Percentiles rank a stretch among this genome's conserved stretches.
These are phyloP conservation scores for Rosa persica DNA, from an alignment of 306 rosid genomes.

Conservation along the genomic window DNA sequence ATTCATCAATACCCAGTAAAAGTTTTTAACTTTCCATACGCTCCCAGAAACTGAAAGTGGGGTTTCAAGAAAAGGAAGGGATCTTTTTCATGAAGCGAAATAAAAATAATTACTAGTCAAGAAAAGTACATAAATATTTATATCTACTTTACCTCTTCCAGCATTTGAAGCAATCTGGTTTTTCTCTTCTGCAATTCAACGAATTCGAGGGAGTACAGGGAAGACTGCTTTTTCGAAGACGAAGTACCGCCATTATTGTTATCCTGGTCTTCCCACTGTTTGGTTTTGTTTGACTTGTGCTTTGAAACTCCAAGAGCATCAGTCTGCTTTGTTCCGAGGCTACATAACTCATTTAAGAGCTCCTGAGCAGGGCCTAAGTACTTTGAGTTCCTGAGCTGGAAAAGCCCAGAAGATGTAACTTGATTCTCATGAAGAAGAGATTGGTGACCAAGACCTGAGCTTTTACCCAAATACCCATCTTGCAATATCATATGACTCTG, in stretches of 20 bases:
- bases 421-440: slow-evolving; percentile 24
- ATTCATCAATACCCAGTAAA: slow-evolving; percentile 29
- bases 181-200: slow-evolving; percentile 87
- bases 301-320: slow-evolving; percentile 26
- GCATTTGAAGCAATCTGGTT: slow-evolving; percentile 82
- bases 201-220: slow-evolving; percentile 67
- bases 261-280: slow-evolving; percentile 51
- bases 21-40: background rate
- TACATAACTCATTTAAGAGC: slow-evolving; percentile 80
- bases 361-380: slow-evolving; percentile 67
- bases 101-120: background rate
- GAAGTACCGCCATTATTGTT: slow-evolving; percentile 29
- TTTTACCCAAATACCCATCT: slow-evolving; percentile 38
- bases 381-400: slow-evolving; percentile 59
- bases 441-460: slow-evolving; percentile 9
- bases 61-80: slow-evolving; percentile 6
- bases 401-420: slow-evolving; percentile 31
- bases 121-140: background rate
- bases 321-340: slow-evolving; percentile 56
- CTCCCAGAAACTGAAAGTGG: background rate
- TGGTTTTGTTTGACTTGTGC: slow-evolving; percentile 46
- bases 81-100: background rate
- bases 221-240: slow-evolving; percentile 38
- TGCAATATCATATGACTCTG: background rate
- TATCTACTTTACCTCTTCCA: slow-evolving; percentile 70